Percentiles rank a stretch among this genome's conserved stretches.
phyloP scores from a whole-genome alignment of 257 asterid genomes.

The Lantana camara region DNA sequence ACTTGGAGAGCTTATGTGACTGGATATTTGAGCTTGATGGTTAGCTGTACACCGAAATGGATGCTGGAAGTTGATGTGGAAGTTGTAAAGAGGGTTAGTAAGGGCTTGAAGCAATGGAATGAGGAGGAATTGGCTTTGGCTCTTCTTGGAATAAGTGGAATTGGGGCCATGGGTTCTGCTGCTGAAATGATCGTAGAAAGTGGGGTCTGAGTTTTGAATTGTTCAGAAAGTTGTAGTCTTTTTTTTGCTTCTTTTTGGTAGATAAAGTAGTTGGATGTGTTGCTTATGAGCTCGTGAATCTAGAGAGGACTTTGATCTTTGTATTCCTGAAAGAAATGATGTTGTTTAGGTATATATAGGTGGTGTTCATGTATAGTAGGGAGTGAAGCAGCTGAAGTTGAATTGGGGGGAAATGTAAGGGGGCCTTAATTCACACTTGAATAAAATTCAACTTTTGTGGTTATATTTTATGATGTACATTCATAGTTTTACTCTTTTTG shows the following conservation, averaged over 20 bases:
- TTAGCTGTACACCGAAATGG: constrained; percentile 86
- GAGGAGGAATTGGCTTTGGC: constrained; percentile 89
- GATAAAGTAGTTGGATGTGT: not conserved
- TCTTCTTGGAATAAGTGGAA: constrained; percentile 71
- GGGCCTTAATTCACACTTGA: not conserved
- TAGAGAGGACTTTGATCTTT: not conserved
- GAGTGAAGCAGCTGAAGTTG: not conserved
- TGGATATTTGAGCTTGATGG: constrained; percentile 77
- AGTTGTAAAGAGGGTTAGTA: constrained; percentile 70
- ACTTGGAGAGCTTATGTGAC: constrained; percentile 83
- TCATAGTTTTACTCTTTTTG: not conserved
- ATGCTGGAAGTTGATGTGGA: constrained; percentile 76
- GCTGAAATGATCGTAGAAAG: constrained; percentile 83
- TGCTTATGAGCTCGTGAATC: not conserved
- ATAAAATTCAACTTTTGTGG: not conserved
- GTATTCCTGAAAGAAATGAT: not conserved
- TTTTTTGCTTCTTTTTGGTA: not conserved
- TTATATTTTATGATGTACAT: no score
- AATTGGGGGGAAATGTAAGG: not conserved
- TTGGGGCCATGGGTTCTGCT: constrained; percentile 84
- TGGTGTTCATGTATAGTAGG: not conserved
- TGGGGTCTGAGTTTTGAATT: constrained; percentile 21
- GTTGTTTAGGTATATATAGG: not conserved
- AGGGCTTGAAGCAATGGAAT: constrained; percentile 76
- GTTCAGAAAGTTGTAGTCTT: not conserved